phyloP scores from a whole-genome alignment of 2,329 filamentous ascomycete species.

The Lojkania enalia region DNA sequence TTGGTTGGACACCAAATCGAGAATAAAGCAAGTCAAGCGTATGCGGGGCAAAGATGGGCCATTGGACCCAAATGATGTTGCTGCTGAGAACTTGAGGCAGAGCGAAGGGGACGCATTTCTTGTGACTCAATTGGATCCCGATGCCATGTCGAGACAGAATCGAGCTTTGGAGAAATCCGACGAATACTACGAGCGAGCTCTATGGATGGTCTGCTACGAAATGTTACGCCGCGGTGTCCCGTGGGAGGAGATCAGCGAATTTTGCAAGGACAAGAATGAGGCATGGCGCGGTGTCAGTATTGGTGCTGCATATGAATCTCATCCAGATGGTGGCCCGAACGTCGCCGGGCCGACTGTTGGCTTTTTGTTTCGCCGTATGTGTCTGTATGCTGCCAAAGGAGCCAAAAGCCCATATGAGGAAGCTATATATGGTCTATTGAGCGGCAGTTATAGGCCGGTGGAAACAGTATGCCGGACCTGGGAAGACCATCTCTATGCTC shows the following conservation, averaged over 20 bases:
- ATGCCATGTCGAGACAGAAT: constrained; percentile 79
- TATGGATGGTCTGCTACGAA: constrained; percentile 94
- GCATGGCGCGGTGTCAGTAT: constrained; percentile 86
- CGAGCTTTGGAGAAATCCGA: constrained; percentile 79
- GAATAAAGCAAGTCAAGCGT: constrained; percentile 88
- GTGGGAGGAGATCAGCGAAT: constrained; percentile 74
- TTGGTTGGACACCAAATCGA: constrained; percentile 88
- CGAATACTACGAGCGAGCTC: constrained; percentile 83
- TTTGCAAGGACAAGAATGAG: constrained; percentile 84
- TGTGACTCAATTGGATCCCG: constrained; percentile 88
- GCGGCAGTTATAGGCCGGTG: constrained; percentile 78
- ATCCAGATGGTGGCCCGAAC: constrained; percentile 46
- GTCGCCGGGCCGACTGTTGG: constrained; percentile 46
- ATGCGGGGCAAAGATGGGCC: constrained; percentile 55
- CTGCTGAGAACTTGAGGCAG: constrained; percentile 42
- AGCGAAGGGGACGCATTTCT: constrained; percentile 60
- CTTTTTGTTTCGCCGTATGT: constrained; percentile 74
- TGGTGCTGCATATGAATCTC: constrained; percentile 64
- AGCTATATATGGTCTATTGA: constrained; percentile 88
- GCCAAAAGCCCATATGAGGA: constrained; percentile 77
- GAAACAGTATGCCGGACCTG: constrained; percentile 75
- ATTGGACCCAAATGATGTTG: constrained; percentile 47
- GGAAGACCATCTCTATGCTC: constrained; percentile 85
- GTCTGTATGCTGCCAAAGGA: constrained; percentile 71
- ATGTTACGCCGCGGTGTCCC: constrained; percentile 83